Percentiles rank a stretch among this genome's conserved stretches.
Conservation (phyloP, 768 basidiomycete species). For the Psilocybe tampanensis region DNA sequence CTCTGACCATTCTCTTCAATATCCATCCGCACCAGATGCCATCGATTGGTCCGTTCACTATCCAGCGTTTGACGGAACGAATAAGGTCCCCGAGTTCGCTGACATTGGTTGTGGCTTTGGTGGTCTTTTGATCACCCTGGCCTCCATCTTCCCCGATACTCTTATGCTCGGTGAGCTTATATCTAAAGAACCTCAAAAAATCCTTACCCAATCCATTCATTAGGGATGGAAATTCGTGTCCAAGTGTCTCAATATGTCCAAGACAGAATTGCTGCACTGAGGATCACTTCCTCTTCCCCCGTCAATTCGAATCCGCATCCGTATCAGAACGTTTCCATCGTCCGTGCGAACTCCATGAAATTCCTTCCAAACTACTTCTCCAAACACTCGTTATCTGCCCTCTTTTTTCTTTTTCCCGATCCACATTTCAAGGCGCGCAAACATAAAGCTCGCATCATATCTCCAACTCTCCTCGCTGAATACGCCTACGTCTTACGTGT, state of each 20-base stretch:
- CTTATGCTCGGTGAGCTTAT: constrained; percentile 83
- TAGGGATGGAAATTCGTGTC: constrained; percentile 96
- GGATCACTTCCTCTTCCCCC: constrained; percentile 52
- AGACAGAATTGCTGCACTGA: constrained; percentile 91
- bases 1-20: constrained; percentile 86
- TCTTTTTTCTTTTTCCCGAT: constrained; percentile 99
- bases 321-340: constrained; percentile 89
- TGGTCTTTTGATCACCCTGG: constrained; percentile 86
- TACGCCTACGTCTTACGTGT: constrained; percentile 93
- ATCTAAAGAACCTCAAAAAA: constrained; percentile 2
- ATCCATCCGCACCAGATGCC: constrained; percentile 72
- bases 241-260: constrained; percentile 96
- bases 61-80: constrained; percentile 62
- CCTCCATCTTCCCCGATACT: constrained; percentile 88
- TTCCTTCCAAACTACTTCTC: constrained; percentile 95
- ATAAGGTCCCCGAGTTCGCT: constrained; percentile 86
- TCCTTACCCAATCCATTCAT: constrained; percentile 1
- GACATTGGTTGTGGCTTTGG: constrained; percentile 99
- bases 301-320: constrained; percentile 38
- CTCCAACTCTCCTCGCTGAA: constrained; percentile 95
- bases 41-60: constrained; percentile 88
- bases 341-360: constrained; percentile 98
- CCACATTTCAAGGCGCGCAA: constrained; percentile 98
- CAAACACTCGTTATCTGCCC: constrained; percentile 85
- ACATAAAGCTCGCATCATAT: constrained; percentile 98